Evolutionary conservation across 805 yeast species (phyloP), one percentile per base, ranked within the genome.

Genomic region (Starmerella vaccinii): DNA sequence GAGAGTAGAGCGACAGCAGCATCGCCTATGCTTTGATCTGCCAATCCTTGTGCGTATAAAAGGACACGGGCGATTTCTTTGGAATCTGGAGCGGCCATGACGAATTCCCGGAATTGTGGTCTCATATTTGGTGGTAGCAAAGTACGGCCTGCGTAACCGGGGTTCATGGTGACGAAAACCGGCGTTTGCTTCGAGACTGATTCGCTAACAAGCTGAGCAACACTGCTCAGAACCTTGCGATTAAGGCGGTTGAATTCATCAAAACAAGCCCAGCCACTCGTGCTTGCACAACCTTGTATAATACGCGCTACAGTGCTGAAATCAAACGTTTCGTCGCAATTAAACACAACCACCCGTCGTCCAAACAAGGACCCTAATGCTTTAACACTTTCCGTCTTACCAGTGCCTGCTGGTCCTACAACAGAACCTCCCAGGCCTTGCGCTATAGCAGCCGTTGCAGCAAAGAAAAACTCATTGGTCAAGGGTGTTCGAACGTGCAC

Each of bases 341-440:
- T 82, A 64, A 90, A 89, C 0, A 90, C 95, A 10, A 84, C 64
- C 0, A 87, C 95, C 76, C 79, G 76, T 51, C 78, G 74, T 7
- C 97, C 97, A 7, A 90, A 67, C 34, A 77, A 78, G 38, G 78
- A 78, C 1, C 92, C 96, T 27, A 89, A 68, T 0, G 95, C 84
- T 63, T 90, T 90, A 23, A 90, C 74, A 0, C 95, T 75, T 63
- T 90, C 97, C 0, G 97, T 90, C 62, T 90, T 90, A 57, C 97
- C 97, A 0, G 97, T 90, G 38, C 97, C 97, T 2, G 97, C 96
- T 1, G 97, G 97, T 0, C 97, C 97, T 65, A 83, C 80, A 0
- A 95, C 82, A 1, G 95, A 82, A 0, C 95, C 95, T n/a, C 97
- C 97, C 8, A 79, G 69, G 32, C 74, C 75, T 57, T 81, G 86